A percentile compares a stretch with the other conserved stretches of the same genome.
Conservation (phyloP, 768 basidiomycete species). For the Cystobasidium tubakii region DNA sequence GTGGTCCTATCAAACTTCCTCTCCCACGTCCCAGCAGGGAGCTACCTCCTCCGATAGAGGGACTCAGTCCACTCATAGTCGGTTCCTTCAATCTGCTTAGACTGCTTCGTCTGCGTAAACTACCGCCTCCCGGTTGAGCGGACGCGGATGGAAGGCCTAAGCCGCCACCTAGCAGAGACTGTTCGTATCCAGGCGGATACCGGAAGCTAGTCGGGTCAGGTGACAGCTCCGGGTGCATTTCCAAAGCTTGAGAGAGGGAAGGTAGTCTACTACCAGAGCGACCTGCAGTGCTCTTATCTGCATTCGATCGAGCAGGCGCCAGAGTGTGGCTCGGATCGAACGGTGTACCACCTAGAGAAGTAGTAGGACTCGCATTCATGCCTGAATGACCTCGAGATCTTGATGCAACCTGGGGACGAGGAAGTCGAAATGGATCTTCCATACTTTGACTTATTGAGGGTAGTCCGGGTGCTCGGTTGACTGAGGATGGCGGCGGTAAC, state of each 20-base stretch:
- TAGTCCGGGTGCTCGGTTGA: background rate
- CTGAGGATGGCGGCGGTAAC: background rate
- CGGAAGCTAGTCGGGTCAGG: background rate
- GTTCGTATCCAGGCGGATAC: background rate
- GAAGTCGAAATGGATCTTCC: slow-evolving; percentile 1
- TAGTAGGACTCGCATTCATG: background rate
- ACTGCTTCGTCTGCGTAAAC: background rate
- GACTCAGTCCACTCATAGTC: background rate
- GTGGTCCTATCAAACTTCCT: background rate
- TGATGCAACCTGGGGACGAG: background rate
- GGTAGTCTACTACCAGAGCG: background rate
- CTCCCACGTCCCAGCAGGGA: background rate
- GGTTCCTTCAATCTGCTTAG: background rate
- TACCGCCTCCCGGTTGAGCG: background rate
- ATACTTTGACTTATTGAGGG: background rate
- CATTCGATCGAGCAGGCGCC: background rate
- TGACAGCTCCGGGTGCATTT: slow-evolving; percentile 5
- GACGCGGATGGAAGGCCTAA: background rate
- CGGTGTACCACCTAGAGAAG: background rate
- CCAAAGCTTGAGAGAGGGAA: slow-evolving; percentile 10
- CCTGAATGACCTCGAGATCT: background rate
- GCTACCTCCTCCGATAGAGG: background rate
- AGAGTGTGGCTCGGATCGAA: background rate
- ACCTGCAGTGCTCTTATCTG: background rate
- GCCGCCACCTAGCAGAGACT: background rate